Conservation (phyloP, 192 early-diverging fungal species). For the Rhizoclosmatium sp. region DNA sequence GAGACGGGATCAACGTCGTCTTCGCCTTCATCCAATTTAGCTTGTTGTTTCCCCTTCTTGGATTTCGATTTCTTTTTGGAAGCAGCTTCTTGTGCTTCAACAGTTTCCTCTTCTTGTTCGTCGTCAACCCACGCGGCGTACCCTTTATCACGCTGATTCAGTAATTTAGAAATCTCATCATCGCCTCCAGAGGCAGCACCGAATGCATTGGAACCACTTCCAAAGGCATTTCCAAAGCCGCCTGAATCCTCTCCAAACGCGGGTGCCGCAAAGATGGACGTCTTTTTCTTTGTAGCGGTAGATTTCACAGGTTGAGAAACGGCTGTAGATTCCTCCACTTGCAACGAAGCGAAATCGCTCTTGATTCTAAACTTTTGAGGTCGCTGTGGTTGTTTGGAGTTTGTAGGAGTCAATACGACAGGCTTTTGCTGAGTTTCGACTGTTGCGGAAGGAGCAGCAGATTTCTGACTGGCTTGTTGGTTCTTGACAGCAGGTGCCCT, state of each 20-base stretch:
- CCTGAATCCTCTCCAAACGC: background rate
- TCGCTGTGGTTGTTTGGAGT: background rate
- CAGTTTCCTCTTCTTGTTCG: constrained; percentile 12
- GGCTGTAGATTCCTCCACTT: background rate
- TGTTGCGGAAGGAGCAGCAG: background rate
- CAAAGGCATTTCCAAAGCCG: constrained; percentile 18
- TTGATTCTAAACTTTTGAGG: constrained; percentile 17
- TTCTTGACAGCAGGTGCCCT: background rate
- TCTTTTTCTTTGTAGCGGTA: constrained; percentile 16
- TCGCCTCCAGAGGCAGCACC: background rate
- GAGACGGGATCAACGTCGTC: background rate
- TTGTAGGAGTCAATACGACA: background rate
- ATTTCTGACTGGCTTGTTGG: background rate
- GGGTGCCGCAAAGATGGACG: constrained; percentile 7
- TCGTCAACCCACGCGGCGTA: constrained; percentile 49
- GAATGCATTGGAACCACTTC: constrained; percentile 4
- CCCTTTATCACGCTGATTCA: constrained; percentile 39
- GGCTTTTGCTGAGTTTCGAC: background rate
- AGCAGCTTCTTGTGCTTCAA: background rate
- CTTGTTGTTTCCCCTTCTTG: background rate
- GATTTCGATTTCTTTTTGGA: constrained; percentile 8
- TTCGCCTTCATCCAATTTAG: background rate
- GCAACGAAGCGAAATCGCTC: background rate
- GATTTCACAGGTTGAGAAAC: background rate
- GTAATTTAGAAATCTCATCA: constrained; percentile 32